Evolutionary conservation across 106 monocot species (phyloP).

Genomic region (Dioscorea zingiberensis): DNA sequence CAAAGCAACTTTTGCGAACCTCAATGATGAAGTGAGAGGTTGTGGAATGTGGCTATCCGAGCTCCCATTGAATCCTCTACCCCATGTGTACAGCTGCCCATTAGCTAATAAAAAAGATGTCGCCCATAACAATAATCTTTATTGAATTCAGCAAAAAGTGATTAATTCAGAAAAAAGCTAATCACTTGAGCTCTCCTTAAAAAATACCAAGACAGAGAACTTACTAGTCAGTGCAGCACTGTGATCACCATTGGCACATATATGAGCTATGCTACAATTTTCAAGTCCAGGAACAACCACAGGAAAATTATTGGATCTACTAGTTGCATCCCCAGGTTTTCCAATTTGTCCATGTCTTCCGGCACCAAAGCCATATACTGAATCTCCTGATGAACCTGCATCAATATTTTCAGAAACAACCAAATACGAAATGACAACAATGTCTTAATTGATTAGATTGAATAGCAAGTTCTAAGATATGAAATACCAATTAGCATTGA

Average conservation of each 20-base stretch:
- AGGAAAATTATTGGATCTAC: conserved; percentile 30
- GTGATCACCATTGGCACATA: conserved; percentile 67
- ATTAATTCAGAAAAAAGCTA: too few species aligned
- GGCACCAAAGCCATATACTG: conserved; percentile 60
- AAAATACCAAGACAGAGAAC: background rate
- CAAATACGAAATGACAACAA: background rate
- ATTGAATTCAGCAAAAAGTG: too few species aligned
- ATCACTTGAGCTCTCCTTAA: too few species aligned
- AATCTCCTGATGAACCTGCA: conserved; percentile 23
- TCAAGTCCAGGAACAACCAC: conserved; percentile 39
- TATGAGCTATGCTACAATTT: conserved; percentile 21
- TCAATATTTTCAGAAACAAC: background rate
- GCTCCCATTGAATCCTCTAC: conserved; percentile 44
- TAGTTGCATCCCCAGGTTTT: background rate
- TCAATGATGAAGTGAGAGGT: conserved; percentile 23
- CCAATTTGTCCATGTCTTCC: conserved; percentile 60
- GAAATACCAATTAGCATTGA: too few species aligned
- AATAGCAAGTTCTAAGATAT: too few species aligned
- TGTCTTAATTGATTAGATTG: too few species aligned
- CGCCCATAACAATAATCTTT: background rate
- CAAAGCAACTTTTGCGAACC: conserved; percentile 58
- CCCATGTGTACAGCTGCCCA: conserved; percentile 65
- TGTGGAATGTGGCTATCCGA: conserved; percentile 25
- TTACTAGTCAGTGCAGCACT: conserved; percentile 69
- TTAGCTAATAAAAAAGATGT: conserved; percentile 29